Evolutionary conservation across 2,329 filamentous ascomycete genomes (phyloP).

Genomic region (Macrophomina pseudophaseolina): DNA sequence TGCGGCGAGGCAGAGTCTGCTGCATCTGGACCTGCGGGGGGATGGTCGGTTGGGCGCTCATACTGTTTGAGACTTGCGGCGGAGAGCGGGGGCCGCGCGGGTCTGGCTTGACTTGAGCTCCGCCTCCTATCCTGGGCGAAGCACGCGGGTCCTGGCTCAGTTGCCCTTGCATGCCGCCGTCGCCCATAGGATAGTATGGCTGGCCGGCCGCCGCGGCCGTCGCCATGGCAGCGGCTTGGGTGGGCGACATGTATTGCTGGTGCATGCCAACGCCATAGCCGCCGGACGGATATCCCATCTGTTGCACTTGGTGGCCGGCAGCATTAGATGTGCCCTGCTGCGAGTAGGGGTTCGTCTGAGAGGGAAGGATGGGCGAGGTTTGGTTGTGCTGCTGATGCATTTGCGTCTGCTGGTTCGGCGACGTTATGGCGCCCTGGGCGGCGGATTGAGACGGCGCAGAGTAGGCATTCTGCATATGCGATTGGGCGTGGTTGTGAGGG

Average conservation of each 20-base stretch:
- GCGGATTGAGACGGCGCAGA: conserved; percentile 41
- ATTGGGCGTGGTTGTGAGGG: conserved; percentile 48
- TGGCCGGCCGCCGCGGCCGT: conserved; percentile 90
- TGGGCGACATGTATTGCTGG: conserved; percentile 75
- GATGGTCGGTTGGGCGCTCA: conserved; percentile 47
- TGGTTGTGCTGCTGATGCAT: conserved; percentile 67
- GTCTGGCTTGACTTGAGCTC: conserved; percentile 68
- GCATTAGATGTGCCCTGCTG: conserved; percentile 68
- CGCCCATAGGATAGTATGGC: conserved; percentile 72
- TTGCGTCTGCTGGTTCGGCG: conserved; percentile 70
- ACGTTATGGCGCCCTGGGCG: conserved; percentile 62
- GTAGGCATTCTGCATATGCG: conserved; percentile 46
- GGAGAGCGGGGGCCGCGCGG: conserved; percentile 79
- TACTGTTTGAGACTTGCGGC: conserved; percentile 67
- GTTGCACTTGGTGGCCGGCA: conserved; percentile 63
- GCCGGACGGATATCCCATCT: conserved; percentile 77
- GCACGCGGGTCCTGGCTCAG: conserved; percentile 60
- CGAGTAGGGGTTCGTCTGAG: conserved; percentile 66
- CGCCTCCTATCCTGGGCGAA: conserved; percentile 76
- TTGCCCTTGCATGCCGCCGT: conserved; percentile 70
- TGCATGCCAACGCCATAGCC: conserved; percentile 80
- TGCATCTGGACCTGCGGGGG: conserved; percentile 48
- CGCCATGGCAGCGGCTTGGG: conserved; percentile 91
- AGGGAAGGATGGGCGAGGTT: conserved; percentile 79
- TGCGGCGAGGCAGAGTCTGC: conserved; percentile 44